These are phyloP conservation scores for Heterobasidion annosum DNA, from an alignment of 1,284 basidiomycete genomes.

Conservation along the genomic window DNA sequence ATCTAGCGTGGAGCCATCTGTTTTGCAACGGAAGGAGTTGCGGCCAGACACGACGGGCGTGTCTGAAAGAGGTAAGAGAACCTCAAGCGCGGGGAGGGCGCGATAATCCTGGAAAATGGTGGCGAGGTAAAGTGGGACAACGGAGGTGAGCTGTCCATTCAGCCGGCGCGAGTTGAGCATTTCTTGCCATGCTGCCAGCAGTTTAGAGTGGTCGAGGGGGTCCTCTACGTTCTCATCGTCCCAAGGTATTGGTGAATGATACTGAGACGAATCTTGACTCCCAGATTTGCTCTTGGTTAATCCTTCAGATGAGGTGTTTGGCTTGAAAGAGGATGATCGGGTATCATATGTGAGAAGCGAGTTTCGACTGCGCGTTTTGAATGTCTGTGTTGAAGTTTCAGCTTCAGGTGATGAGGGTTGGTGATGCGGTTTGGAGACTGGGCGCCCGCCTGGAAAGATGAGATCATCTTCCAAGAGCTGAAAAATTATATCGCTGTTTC, in stretches of 20 bases:
- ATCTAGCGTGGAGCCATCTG: background rate
- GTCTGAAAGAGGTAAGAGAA: conserved; percentile 37
- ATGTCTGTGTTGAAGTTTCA: background rate
- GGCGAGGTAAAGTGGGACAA: conserved; percentile 62
- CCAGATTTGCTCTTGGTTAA: background rate
- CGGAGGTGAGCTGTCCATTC: conserved; percentile 41
- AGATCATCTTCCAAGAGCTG: conserved; percentile 67
- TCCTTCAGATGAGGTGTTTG: background rate
- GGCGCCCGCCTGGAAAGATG: conserved; percentile 48
- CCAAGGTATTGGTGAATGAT: background rate
- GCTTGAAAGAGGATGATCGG: background rate
- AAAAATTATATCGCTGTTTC: conserved; percentile 4
- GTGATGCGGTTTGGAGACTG: conserved; percentile 6
- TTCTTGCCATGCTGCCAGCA: conserved; percentile 56
- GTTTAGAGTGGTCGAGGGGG: conserved; percentile 53
- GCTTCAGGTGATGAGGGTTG: background rate
- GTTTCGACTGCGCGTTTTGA: background rate
- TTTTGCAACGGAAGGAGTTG: background rate
- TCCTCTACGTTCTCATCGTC: conserved; percentile 15
- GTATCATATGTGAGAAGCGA: background rate
- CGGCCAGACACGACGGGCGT: conserved; percentile 2
- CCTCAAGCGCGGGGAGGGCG: conserved; percentile 38
- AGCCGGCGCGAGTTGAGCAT: conserved; percentile 58
- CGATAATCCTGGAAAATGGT: conserved; percentile 47
- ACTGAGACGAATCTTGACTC: conserved; percentile 3